These are phyloP conservation scores for Solanum corneliomulleri DNA, from an alignment of 257 asterid genomes.

Conservation along the genomic window DNA sequence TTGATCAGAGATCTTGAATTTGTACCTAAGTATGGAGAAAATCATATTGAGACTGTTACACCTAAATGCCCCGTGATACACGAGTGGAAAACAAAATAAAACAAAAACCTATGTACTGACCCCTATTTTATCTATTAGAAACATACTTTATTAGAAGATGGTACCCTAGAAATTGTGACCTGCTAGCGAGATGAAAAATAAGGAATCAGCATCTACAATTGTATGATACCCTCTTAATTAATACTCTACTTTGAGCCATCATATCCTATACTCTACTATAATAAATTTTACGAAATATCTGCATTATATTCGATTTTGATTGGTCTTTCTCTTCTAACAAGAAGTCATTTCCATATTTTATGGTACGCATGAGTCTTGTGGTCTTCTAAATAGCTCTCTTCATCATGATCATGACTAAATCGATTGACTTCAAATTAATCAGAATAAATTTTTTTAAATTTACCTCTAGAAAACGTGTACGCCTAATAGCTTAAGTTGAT, in stretches of 20 bases:
- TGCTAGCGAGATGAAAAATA: not conserved
- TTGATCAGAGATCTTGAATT: too few species aligned
- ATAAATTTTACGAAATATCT: not conserved
- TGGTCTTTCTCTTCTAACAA: not conserved
- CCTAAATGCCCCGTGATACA: too few species aligned
- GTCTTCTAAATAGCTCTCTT: not conserved
- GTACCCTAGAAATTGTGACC: not conserved
- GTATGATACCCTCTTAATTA: not conserved
- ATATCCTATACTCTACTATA: not conserved
- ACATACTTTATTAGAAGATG: not conserved
- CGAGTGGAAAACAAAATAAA: too few species aligned
- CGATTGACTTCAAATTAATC: not conserved
- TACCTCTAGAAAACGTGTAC: not conserved
- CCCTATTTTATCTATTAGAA: not conserved
- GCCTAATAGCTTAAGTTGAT: not conserved
- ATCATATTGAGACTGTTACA: accelerated
- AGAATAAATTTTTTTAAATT: too few species aligned
- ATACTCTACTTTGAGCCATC: not conserved
- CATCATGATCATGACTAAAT: not conserved
- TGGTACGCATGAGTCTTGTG: not conserved
- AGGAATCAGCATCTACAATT: not conserved
- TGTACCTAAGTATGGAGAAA: too few species aligned
- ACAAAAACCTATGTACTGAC: not conserved
- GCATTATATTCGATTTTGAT: not conserved
- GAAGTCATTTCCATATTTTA: not conserved